A percentile compares a stretch with the other conserved stretches of the same genome.
phyloP scores from a whole-genome alignment of 2,329 filamentous ascomycete species.

The Neopestalotiopsis clavispora region DNA sequence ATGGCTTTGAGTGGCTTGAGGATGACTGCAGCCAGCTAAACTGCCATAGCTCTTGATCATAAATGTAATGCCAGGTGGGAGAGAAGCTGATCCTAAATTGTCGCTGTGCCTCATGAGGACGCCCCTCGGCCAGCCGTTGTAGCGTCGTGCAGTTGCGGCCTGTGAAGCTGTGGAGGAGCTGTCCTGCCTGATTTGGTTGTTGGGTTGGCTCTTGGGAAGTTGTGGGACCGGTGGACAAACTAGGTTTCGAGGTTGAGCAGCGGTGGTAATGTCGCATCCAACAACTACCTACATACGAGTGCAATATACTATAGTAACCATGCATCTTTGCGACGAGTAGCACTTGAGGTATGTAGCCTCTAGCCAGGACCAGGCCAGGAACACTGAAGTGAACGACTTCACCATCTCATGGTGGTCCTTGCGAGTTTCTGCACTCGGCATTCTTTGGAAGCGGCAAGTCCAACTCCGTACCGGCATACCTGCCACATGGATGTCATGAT shows the following conservation, averaged over 20 bases:
- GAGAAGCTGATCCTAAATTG: not conserved
- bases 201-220: not conserved
- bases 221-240: slow-evolving; percentile 8
- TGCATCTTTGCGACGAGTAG: not conserved
- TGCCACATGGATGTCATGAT: too few species aligned
- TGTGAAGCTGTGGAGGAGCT: not conserved
- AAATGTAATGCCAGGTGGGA: not conserved
- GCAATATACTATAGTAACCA: not conserved
- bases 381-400: not conserved
- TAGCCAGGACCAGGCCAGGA: not conserved
- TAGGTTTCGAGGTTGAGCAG: not conserved
- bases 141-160: not conserved
- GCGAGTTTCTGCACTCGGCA: not conserved
- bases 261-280: not conserved
- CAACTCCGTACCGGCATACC: not conserved
- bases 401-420: not conserved
- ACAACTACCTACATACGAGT: not conserved
- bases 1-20: not conserved
- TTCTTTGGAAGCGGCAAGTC: not conserved
- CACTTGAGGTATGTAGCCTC: not conserved
- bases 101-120: not conserved
- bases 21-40: not conserved
- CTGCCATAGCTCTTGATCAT: not conserved
- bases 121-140: not conserved
- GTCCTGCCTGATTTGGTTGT: slow-evolving; percentile 9